Percentiles rank a stretch among this genome's conserved stretches.
phyloP scores from a whole-genome alignment of 164 flowering plant genomes.

The Chimonanthus salicifolius region DNA sequence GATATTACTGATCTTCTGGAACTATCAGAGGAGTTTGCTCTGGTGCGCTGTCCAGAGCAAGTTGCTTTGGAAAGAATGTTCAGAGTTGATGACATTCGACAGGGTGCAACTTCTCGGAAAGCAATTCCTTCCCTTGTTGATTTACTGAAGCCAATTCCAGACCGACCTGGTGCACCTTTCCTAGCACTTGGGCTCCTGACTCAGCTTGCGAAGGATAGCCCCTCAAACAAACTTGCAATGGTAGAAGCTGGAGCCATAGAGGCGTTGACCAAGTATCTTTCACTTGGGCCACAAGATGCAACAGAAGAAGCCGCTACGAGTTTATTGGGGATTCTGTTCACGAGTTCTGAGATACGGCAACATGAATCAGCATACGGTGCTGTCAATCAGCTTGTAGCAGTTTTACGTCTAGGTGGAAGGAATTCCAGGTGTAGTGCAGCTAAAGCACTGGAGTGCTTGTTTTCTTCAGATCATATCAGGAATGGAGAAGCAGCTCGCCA shows the following conservation, averaged over 20 bases:
- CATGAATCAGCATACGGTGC: conserved; percentile 94
- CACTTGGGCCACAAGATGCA: conserved; percentile 95
- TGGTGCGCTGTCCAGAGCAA: conserved; percentile 88
- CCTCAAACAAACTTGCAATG: conserved; percentile 79
- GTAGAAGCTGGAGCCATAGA: conserved; percentile 96
- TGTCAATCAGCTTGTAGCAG: conserved; percentile 94
- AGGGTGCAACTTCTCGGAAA: conserved; percentile 92
- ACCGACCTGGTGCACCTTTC: conserved; percentile 98
- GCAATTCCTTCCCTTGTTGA: conserved; percentile 93
- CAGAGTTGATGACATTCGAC: conserved; percentile 95
- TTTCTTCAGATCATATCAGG: conserved; percentile 86
- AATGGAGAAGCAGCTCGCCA: conserved; percentile 84
- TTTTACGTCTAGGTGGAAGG: conserved; percentile 89
- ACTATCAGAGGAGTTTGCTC: conserved; percentile 66
- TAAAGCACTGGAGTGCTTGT: conserved; percentile 84
- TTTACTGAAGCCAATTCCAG: conserved; percentile 92
- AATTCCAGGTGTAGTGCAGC: conserved; percentile 94
- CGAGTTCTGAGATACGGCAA: conserved; percentile 78
- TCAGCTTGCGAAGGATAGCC: conserved; percentile 85
- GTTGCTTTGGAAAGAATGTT: conserved; percentile 92
- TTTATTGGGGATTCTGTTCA: conserved; percentile 72
- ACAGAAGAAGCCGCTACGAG: conserved; percentile 97
- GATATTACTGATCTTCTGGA: conserved; percentile 74
- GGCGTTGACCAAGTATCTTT: conserved; percentile 87
- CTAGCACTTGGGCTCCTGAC: conserved; percentile 80